phyloP scores from a whole-genome alignment of 2,329 filamentous ascomycete genomes.

The Diaporthe citrichinensis region DNA sequence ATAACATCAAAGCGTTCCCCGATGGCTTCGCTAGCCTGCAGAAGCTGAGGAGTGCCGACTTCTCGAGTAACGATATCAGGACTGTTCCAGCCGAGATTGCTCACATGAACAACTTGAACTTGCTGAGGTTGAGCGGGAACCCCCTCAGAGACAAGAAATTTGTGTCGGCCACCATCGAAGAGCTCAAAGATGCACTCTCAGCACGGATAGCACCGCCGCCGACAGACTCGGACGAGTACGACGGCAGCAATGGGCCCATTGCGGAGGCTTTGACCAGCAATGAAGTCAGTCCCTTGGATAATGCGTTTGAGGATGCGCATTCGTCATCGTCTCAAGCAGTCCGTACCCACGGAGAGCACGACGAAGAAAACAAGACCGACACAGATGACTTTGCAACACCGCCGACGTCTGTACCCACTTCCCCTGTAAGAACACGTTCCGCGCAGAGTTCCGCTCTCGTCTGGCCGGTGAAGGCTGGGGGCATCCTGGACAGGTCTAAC shows the following conservation, averaged over 20 bases:
- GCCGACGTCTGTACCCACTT: constrained; percentile 66
- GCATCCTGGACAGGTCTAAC: constrained; percentile 78
- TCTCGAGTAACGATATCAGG: constrained; percentile 87
- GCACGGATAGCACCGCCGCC: constrained; percentile 74
- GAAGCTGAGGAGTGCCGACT: constrained; percentile 82
- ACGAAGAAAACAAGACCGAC: constrained; percentile 65
- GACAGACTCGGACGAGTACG: constrained; percentile 53
- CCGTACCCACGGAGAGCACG: constrained; percentile 47
- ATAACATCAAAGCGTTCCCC: constrained; percentile 82
- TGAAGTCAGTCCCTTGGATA: constrained; percentile 31
- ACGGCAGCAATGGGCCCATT: constrained; percentile 31
- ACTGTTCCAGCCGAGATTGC: constrained; percentile 82
- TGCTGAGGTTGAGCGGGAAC: constrained; percentile 87
- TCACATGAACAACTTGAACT: constrained; percentile 82
- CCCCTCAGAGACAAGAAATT: constrained; percentile 91
- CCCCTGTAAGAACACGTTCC: constrained; percentile 63
- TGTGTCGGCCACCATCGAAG: constrained; percentile 82
- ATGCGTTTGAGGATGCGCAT: constrained; percentile 18
- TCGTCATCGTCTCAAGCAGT: constrained; percentile 11
- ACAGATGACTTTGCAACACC: constrained; percentile 70
- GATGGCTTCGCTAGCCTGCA: constrained; percentile 78
- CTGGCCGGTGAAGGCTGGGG: constrained; percentile 71
- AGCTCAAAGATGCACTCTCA: constrained; percentile 82
- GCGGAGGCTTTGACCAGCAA: constrained; percentile 41
- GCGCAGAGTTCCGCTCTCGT: constrained; percentile 62